phyloP scores from a whole-genome alignment of 75 land plant genomes.

The Picea sitchensis region DNA sequence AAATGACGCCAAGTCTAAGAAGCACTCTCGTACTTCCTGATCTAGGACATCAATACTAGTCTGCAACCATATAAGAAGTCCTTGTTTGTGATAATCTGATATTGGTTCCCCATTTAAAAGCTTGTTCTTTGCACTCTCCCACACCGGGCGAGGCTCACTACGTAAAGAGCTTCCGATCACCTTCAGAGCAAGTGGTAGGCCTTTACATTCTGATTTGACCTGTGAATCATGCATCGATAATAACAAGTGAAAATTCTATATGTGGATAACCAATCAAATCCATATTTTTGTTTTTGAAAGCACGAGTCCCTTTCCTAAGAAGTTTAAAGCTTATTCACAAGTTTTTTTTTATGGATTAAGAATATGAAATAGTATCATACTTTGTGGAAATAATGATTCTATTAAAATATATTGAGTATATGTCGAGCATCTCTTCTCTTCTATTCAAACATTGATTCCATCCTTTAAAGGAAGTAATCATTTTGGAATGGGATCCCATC shows the following conservation, averaged over 20 bases:
- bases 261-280: background rate
- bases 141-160: conserved; percentile 26
- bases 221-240: background rate
- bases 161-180: conserved; percentile 53
- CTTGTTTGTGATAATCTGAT: conserved; percentile 39
- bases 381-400: background rate
- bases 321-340: background rate
- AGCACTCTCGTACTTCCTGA: conserved; percentile 39
- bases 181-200: conserved; percentile 57
- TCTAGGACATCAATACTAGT: conserved; percentile 29
- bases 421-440: background rate
- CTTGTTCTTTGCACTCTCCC: conserved; percentile 42
- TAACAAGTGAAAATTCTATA: background rate
- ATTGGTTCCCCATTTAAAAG: conserved; percentile 31
- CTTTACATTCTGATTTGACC: conserved; percentile 55
- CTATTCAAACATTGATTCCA: background rate
- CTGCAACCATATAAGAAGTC: conserved; percentile 46
- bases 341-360: background rate
- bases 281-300: background rate
- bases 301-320: background rate
- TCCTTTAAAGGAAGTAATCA: background rate
- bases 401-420: background rate
- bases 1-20: conserved; percentile 54
- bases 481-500: background rate
- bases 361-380: background rate